These are phyloP conservation scores for Saturnispora ahearnii DNA, from an alignment of 805 yeast species.

Conservation along the genomic window DNA sequence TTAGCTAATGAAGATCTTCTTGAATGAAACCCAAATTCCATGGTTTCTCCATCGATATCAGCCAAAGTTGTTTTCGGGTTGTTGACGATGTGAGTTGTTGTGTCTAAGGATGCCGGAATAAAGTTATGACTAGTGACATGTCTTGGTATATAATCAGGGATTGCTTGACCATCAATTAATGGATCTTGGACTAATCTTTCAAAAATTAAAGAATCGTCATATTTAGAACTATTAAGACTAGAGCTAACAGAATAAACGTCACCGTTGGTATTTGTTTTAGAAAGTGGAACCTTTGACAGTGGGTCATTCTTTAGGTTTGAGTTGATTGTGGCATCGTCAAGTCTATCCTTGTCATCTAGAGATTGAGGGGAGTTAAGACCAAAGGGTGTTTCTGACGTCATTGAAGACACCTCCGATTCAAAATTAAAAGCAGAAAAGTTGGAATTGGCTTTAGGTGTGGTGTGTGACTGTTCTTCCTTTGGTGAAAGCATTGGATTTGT, in stretches of 20 bases:
- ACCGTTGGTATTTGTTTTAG: neutral
- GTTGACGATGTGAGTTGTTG: slow-evolving; percentile 35
- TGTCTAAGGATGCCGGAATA: slow-evolving; percentile 49
- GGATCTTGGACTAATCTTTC: slow-evolving; percentile 63
- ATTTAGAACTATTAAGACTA: slow-evolving; percentile 10
- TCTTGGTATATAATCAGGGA: slow-evolving; percentile 26
- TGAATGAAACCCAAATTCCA: slow-evolving; percentile 37
- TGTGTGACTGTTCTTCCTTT: neutral
- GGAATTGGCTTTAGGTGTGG: neutral
- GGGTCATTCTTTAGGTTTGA: neutral
- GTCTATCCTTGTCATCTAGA: neutral
- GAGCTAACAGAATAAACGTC: slow-evolving; percentile 12
- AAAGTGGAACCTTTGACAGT: neutral
- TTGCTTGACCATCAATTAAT: slow-evolving; percentile 24
- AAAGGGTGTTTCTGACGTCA: neutral
- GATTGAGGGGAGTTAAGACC: neutral
- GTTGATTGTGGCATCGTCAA: neutral
- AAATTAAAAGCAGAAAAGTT: neutral
- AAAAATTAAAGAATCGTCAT: slow-evolving; percentile 43
- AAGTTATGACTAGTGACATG: slow-evolving; percentile 40
- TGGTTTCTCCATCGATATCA: slow-evolving; percentile 30
- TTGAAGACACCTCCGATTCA: neutral
- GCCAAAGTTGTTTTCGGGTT: slow-evolving; percentile 14
- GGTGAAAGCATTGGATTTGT: neutral
- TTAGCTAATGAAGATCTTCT: slow-evolving; percentile 48